Evolutionary conservation across 441 rosid genomes (phyloP).

Genomic region (Geranium incanum): DNA sequence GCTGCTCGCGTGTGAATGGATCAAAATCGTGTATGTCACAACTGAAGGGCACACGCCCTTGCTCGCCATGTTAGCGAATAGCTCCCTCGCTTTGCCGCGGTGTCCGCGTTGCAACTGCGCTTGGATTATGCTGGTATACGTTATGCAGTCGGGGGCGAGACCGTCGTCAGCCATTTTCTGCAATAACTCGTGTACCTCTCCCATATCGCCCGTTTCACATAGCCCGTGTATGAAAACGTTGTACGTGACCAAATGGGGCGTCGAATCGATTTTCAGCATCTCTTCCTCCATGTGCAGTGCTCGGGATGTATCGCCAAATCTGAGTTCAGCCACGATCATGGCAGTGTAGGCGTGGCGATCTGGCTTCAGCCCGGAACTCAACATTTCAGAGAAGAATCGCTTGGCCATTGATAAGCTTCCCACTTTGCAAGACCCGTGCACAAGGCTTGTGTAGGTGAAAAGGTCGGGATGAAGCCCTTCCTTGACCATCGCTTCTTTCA

Average conservation of each 20-base stretch:
- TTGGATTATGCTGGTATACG: conserved; percentile 54
- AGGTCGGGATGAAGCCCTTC: conserved; percentile 48
- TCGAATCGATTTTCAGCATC: conserved; percentile 42
- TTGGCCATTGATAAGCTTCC: conserved; percentile 43
- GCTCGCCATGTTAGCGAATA: conserved; percentile 48
- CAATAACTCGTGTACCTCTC: conserved; percentile 39
- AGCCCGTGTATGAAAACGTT: conserved; percentile 51
- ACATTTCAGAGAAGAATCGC: conserved; percentile 52
- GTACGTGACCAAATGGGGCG: conserved; percentile 45
- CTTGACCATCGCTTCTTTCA: conserved; percentile 54
- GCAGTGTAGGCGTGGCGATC: conserved; percentile 47
- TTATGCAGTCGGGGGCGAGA: conserved; percentile 53
- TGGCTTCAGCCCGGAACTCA: conserved; percentile 41
- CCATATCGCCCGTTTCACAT: conserved; percentile 37
- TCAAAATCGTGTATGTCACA: conserved; percentile 58
- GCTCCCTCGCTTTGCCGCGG: conserved; percentile 40
- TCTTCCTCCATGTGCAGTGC: conserved; percentile 55
- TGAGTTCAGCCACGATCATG: conserved; percentile 44
- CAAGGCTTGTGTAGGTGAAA: conserved; percentile 56
- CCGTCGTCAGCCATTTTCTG: conserved; percentile 41
- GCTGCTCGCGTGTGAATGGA: conserved; percentile 50
- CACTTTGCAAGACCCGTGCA: conserved; percentile 45
- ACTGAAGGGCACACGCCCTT: conserved; percentile 47
- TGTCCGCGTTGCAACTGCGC: conserved; percentile 42
- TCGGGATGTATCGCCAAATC: conserved; percentile 37